These are phyloP conservation scores for Aspergillus amoenus DNA, from an alignment of 2,329 filamentous ascomycete species.

Conservation along the genomic window DNA sequence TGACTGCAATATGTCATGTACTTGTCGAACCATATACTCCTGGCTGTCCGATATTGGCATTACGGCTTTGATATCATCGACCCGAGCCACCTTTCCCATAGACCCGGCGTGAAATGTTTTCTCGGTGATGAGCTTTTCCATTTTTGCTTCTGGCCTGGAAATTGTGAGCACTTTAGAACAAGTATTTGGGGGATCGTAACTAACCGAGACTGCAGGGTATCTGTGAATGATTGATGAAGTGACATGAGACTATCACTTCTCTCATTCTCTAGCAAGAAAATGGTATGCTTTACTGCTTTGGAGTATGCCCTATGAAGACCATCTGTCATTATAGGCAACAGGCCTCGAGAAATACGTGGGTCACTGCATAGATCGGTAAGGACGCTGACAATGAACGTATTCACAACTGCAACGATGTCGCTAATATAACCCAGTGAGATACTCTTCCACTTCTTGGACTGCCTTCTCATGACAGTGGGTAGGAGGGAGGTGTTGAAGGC, in stretches of 20 bases:
- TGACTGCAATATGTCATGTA: slow-evolving; percentile 60
- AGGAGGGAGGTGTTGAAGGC: slow-evolving; percentile 41
- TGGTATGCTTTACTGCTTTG: slow-evolving; percentile 20
- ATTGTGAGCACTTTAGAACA: neutral
- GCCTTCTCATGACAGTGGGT: slow-evolving; percentile 49
- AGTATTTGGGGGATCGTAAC: neutral
- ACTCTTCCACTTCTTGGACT: slow-evolving; percentile 54
- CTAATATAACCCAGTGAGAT: slow-evolving; percentile 53
- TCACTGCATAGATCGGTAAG: slow-evolving; percentile 29
- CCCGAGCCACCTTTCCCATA: neutral
- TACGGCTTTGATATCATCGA: slow-evolving; percentile 7
- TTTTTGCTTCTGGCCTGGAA: neutral
- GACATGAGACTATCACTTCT: slow-evolving; percentile 48
- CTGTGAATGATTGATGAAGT: slow-evolving; percentile 53
- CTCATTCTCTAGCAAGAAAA: slow-evolving; percentile 56
- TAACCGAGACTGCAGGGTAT: slow-evolving; percentile 36
- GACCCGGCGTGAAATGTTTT: neutral
- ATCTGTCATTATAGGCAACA: neutral
- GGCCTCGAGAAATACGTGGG: neutral
- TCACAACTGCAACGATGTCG: slow-evolving; percentile 52
- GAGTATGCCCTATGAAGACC: neutral
- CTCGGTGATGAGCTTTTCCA: neutral
- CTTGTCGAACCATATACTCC: slow-evolving; percentile 39
- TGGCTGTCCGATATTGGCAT: slow-evolving; percentile 16
- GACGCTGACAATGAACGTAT: slow-evolving; percentile 51